A percentile compares a stretch with the other conserved stretches of the same genome.
phyloP scores from a whole-genome alignment of 768 basidiomycete genomes.

The Tylopilus subfusipes region DNA sequence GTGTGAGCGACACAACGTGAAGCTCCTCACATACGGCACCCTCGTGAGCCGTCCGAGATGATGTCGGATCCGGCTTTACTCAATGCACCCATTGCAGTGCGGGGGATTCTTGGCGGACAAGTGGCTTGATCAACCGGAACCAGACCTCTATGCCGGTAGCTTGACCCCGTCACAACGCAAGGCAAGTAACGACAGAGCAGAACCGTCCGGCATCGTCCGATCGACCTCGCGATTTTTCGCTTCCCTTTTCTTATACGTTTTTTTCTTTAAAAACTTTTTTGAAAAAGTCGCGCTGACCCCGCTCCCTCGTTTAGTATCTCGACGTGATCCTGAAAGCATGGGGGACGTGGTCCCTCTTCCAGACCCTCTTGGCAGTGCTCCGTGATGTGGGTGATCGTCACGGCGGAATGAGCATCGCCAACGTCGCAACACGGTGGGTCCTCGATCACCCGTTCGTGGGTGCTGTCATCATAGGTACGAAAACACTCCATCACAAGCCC shows the following conservation, averaged over 20 bases:
- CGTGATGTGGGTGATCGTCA: conserved; percentile 66
- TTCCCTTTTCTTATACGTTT: background rate
- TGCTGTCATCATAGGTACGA: conserved; percentile 70
- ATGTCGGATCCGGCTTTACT: background rate
- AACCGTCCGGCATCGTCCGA: background rate
- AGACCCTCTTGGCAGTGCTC: conserved; percentile 55
- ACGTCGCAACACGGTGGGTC: conserved; percentile 80
- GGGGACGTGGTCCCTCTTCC: conserved; percentile 78
- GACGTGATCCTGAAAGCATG: conserved; percentile 79
- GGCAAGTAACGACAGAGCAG: conserved; percentile 36
- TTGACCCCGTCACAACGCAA: conserved; percentile 84
- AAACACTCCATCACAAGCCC: background rate
- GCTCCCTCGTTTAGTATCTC: conserved; percentile 55
- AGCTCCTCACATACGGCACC: conserved; percentile 79
- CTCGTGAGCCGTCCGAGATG: conserved; percentile 45
- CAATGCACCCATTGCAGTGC: conserved; percentile 46
- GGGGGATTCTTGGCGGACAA: conserved; percentile 78
- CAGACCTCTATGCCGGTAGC: conserved; percentile 62
- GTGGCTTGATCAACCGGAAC: conserved; percentile 66
- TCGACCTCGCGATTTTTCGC: background rate
- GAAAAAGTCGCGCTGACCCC: background rate
- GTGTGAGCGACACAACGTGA: conserved; percentile 67
- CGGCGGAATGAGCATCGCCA: conserved; percentile 64
- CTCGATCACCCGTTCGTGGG: conserved; percentile 75
- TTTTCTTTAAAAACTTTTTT: too few relatives aligned